A percentile compares a stretch with the other conserved stretches of the same genome.
Conservation (phyloP, 108 stramenopile species). For the Nitzschia palea region DNA sequence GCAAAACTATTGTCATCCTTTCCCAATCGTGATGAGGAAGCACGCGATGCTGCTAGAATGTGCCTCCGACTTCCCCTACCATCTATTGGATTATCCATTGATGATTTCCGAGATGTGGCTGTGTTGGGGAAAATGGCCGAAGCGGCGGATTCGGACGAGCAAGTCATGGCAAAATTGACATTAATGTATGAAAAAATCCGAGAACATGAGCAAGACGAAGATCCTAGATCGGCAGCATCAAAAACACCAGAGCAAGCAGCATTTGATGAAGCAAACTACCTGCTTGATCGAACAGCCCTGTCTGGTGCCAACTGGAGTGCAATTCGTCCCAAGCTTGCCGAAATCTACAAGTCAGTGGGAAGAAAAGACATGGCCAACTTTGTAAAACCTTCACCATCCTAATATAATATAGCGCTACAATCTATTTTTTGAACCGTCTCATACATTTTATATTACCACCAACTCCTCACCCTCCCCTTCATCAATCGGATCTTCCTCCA, state of each 20-base stretch:
- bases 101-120: slow-evolving; percentile 60
- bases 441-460: neutral
- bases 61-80: slow-evolving; percentile 78
- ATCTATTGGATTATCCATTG: slow-evolving; percentile 50
- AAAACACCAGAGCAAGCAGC: slow-evolving; percentile 65
- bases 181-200: slow-evolving; percentile 73
- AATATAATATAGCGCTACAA: neutral
- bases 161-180: slow-evolving; percentile 57
- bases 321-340: slow-evolving; percentile 56
- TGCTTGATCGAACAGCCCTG: slow-evolving; percentile 66
- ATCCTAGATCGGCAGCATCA: slow-evolving; percentile 5
- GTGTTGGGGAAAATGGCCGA: slow-evolving; percentile 55
- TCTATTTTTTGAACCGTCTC: too few relatives aligned
- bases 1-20: slow-evolving; percentile 55
- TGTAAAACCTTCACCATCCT: slow-evolving; percentile 34
- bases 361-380: slow-evolving; percentile 69
- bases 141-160: slow-evolving; percentile 47
- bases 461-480: neutral
- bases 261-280: slow-evolving; percentile 71
- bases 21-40: slow-evolving; percentile 61
- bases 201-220: slow-evolving; percentile 64
- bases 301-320: slow-evolving; percentile 55
- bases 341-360: slow-evolving; percentile 60
- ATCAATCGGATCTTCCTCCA: neutral
- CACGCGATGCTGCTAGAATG: slow-evolving; percentile 79